Evolutionary conservation across 1,284 basidiomycete species (phyloP).

Genomic region (Neonothopanus nambi): DNA sequence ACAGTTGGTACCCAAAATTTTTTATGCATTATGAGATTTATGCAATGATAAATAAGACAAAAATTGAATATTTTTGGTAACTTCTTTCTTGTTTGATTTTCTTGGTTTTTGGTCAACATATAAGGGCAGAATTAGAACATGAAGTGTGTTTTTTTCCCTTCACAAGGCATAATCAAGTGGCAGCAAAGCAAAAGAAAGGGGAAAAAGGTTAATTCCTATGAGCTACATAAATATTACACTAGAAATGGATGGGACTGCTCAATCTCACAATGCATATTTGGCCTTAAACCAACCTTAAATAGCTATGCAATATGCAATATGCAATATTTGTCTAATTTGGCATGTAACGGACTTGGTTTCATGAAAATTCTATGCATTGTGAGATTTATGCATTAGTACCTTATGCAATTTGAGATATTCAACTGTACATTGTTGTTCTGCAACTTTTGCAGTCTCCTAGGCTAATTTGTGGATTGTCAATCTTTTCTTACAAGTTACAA

Average conservation of each 20-base stretch:
- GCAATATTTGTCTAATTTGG: neutral
- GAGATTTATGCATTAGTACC: neutral
- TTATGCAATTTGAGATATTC: constrained; percentile 3
- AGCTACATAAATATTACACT: neutral
- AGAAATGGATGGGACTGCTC: neutral
- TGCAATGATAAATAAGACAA: neutral
- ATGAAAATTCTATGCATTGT: neutral
- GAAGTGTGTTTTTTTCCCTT: neutral
- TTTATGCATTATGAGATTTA: constrained; percentile 4
- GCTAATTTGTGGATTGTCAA: no score
- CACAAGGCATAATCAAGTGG: neutral
- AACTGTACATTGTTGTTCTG: no score
- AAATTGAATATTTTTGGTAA: neutral
- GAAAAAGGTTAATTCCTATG: neutral
- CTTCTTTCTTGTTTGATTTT: neutral
- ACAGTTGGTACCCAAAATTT: neutral
- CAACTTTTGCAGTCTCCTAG: no score
- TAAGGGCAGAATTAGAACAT: neutral
- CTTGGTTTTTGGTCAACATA: neutral
- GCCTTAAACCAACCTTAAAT: no score
- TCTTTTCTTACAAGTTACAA: no score
- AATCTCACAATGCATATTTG: neutral
- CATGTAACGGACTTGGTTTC: constrained; percentile 1
- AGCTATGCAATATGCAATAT: constrained; percentile 6
- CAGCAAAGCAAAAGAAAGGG: neutral